Evolutionary conservation across 2,329 filamentous ascomycete species (phyloP), one percentile per base, ranked within the genome.

Genomic region (Alternaria consortialis): DNA sequence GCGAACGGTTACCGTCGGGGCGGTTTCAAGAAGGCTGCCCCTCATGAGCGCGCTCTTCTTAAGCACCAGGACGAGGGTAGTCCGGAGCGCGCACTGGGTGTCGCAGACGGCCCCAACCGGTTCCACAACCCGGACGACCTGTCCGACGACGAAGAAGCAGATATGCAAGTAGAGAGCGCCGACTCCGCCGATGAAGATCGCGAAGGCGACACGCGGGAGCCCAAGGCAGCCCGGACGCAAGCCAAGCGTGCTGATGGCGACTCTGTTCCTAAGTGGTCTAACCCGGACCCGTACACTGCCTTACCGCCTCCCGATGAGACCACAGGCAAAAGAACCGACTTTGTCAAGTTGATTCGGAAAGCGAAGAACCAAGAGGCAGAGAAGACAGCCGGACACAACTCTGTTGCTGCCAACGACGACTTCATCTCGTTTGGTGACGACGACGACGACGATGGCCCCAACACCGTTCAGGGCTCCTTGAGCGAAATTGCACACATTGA

Each of bases 261-360:
- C 43, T 75, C 74, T 7, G 75, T 76, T 5, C 93, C 93, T 3
- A 93, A 91, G 77, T 98, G 94, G 94, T 97, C 93, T 5, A 98
- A 98, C 70, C 94, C 94, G 4, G 94, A 98, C 76, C 93, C 94
- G 0, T 97, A 98, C 79, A 97, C 92, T 6, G 91, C 88, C 2
- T 83, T 97, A 9, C 94, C 94, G 8, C 93, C 93, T 7, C 87
- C 89, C 0, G 91, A 94, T 66, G 90, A 93, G 56, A 63, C 68
- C 5, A 84, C 87, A 39, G 85, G 86, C 20, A 96, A 95, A 80
- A 93, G 90, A 78, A 90, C 88, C 68, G 93, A 97, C 67, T 90
- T 97, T 39, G 92, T 98, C 36, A 92, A 96, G 72, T 80, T 97
- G 62, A 97, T 98, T 69, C 90, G 94, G 69, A 97, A 97, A 75